A percentile compares a stretch with the other conserved stretches of the same genome.
Conservation (phyloP, 495 filamentous ascomycete species). For the Friedmanniomyces endolithicus region DNA sequence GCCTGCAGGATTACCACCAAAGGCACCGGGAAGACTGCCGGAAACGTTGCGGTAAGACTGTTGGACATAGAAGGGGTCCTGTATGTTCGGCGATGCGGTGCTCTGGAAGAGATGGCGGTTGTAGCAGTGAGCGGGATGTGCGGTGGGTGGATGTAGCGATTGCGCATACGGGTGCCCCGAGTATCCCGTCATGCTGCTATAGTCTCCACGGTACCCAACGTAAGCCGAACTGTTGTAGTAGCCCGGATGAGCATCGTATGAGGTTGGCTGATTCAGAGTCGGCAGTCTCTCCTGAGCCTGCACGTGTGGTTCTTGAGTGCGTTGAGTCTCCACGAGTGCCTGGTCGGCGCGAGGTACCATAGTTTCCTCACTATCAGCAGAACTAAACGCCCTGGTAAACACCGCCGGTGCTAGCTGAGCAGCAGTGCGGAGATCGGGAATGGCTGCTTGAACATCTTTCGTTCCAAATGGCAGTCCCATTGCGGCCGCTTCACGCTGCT, state of each 20-base stretch:
- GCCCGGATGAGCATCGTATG: background rate
- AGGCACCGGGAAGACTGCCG: background rate
- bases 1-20: background rate
- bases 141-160: background rate
- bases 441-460: slow-evolving; percentile 14
- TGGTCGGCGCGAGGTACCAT: background rate
- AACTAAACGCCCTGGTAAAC: background rate
- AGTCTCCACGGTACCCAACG: background rate
- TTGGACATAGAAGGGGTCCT: slow-evolving; percentile 4
- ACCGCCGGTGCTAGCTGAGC: background rate
- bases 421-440: slow-evolving; percentile 1
- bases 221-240: background rate
- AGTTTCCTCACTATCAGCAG: background rate
- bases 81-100: background rate
- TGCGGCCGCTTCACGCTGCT: slow-evolving; percentile 22
- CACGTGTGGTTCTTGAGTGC: background rate
- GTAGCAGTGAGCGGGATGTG: background rate
- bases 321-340: background rate
- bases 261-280: background rate
- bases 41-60: background rate
- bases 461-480: slow-evolving; percentile 13
- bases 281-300: background rate
- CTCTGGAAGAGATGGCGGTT: background rate
- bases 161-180: background rate
- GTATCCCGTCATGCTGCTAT: background rate